Percentiles rank a stretch among this genome's conserved stretches.
Evolutionary conservation across 108 stramenopile species (phyloP).

Genomic region (Cylindrotheca closterium): DNA sequence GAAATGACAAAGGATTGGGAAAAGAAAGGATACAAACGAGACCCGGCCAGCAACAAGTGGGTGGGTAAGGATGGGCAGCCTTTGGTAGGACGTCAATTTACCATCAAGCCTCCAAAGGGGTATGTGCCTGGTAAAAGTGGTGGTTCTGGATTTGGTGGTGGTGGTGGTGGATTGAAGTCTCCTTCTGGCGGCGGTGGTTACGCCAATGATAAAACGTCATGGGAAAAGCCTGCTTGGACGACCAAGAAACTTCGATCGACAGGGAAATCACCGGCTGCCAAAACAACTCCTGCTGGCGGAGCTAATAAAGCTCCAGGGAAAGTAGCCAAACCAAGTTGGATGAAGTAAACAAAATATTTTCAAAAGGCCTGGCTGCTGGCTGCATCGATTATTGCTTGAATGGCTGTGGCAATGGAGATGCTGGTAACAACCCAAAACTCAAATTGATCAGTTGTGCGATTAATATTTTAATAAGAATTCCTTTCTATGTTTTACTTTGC

Average conservation of each 20-base stretch:
- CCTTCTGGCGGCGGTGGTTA: neutral
- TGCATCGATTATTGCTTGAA: too few species aligned
- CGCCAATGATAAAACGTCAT: conserved; percentile 19
- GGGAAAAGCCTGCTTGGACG: conserved; percentile 29
- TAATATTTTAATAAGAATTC: too few species aligned
- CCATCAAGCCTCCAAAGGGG: conserved; percentile 12
- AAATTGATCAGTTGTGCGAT: too few species aligned
- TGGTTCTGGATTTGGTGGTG: neutral
- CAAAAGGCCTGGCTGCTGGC: too few species aligned
- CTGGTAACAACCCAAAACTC: too few species aligned
- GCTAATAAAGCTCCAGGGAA: neutral
- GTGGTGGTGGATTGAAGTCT: neutral
- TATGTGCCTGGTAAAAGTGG: conserved; percentile 11
- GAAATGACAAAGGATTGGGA: conserved; percentile 11
- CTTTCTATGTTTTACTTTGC: too few species aligned
- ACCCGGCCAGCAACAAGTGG: conserved; percentile 23
- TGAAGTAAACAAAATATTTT: too few species aligned
- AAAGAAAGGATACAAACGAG: conserved; percentile 14
- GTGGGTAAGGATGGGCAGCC: conserved; percentile 18
- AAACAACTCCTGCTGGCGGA: neutral
- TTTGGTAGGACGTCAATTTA: conserved; percentile 18
- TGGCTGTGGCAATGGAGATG: too few species aligned
- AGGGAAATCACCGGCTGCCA: too few species aligned
- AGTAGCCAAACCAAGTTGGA: too few species aligned
- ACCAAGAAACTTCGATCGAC: neutral